Conservation (phyloP, 106 monocot genomes). For the Hemerocallis citrina region DNA sequence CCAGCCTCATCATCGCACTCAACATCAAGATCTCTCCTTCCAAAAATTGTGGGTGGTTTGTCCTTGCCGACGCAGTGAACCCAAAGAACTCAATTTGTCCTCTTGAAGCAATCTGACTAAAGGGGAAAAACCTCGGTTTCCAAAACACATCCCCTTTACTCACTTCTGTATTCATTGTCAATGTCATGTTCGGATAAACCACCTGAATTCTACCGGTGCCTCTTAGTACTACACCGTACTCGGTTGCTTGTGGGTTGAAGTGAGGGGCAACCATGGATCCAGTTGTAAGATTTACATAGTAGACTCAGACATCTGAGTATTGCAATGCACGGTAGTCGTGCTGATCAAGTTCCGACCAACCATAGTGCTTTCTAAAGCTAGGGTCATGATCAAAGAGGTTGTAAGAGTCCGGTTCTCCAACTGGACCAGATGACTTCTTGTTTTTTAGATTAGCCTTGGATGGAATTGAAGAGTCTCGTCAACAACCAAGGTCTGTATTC, state of each 20-base stretch:
- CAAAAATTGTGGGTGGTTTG: constrained; percentile 77
- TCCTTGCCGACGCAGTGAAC: constrained; percentile 62
- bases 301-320: constrained; percentile 51
- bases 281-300: constrained; percentile 55
- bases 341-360: constrained; percentile 61
- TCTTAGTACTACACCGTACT: constrained; percentile 61
- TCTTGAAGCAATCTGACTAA: constrained; percentile 67
- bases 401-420: constrained; percentile 45
- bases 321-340: constrained; percentile 52
- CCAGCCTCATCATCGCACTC: constrained; percentile 54
- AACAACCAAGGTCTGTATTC: constrained; percentile 26
- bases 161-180: constrained; percentile 68
- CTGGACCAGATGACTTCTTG: constrained; percentile 5
- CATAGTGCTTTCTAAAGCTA: constrained; percentile 54
- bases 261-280: constrained; percentile 92
- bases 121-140: constrained; percentile 74
- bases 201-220: constrained; percentile 57
- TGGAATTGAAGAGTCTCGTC: constrained; percentile 22
- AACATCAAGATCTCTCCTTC: constrained; percentile 53
- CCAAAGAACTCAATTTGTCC: constrained; percentile 77
- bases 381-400: constrained; percentile 60
- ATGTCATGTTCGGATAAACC: constrained; percentile 72
- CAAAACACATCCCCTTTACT: constrained; percentile 67
- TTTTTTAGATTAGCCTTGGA: constrained; percentile 33
- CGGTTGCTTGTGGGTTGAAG: constrained; percentile 69